A percentile compares a stretch with the other conserved stretches of the same genome.
phyloP scores from a whole-genome alignment of 1,284 basidiomycete species.

The Trichosporon inkin region DNA sequence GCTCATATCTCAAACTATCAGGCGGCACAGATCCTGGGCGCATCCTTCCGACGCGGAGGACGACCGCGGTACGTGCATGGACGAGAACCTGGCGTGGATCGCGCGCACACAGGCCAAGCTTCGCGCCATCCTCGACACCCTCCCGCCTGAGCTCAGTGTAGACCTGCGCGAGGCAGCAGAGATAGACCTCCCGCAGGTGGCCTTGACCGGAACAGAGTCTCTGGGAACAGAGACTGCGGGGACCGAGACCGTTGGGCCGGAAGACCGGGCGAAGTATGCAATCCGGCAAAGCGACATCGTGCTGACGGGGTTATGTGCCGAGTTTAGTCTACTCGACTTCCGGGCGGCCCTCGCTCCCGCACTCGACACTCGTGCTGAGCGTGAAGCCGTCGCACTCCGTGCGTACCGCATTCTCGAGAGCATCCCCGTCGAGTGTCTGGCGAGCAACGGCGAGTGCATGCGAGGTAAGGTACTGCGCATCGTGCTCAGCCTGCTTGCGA shows the following conservation, averaged over 20 bases:
- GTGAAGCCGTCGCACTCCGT: constrained; percentile 29
- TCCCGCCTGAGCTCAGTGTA: constrained; percentile 8
- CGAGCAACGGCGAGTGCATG: constrained; percentile 39
- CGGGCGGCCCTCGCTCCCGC: constrained; percentile 23
- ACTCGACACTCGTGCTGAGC: constrained; percentile 26
- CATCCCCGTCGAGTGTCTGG: constrained; percentile 34
- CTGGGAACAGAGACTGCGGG: neutral
- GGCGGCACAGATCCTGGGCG: constrained; percentile 28
- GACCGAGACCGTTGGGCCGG: neutral
- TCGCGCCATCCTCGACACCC: constrained; percentile 7
- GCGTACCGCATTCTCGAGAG: constrained; percentile 28
- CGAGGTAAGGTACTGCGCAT: constrained; percentile 37
- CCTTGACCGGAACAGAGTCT: no score
- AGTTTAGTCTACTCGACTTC: constrained; percentile 35
- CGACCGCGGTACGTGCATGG: neutral
- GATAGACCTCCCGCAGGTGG: neutral
- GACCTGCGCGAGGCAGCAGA: neutral
- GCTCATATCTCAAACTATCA: constrained; percentile 28
- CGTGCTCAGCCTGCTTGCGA: constrained; percentile 29
- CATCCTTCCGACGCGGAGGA: constrained; percentile 4
- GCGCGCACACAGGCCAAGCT: constrained; percentile 2
- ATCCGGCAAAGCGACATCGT: neutral
- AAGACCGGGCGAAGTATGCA: neutral
- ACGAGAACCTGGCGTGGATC: constrained; percentile 10
- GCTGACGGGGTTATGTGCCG: constrained; percentile 15